A percentile compares a stretch with the other conserved stretches of the same genome.
These are phyloP conservation scores for Albophoma yamanashiensis DNA, from an alignment of 2,329 filamentous ascomycete genomes.

Conservation along the genomic window DNA sequence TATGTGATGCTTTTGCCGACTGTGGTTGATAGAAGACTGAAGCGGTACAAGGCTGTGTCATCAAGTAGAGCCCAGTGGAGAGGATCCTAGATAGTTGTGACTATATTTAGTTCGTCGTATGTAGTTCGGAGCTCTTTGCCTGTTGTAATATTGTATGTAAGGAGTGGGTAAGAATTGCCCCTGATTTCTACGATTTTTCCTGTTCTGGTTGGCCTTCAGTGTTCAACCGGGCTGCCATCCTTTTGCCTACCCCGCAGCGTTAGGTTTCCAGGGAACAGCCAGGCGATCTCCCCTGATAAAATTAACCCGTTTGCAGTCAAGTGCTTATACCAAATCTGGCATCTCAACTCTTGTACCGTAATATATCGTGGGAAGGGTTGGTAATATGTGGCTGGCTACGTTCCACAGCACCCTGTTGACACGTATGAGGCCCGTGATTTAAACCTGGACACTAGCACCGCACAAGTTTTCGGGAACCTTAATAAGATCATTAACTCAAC, in stretches of 20 bases:
- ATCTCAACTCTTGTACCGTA: neutral
- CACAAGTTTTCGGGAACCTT: neutral
- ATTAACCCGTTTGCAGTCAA: neutral
- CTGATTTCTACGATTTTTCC: no score
- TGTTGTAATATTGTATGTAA: no score
- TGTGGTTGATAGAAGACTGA: no score
- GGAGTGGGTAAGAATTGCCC: no score
- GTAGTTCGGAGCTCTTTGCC: no score
- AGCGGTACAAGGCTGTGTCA: no score
- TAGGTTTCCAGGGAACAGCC: neutral
- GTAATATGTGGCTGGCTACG: no score
- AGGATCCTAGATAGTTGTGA: no score
- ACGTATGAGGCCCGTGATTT: neutral
- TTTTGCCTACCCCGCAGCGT: neutral
- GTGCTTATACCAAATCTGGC: neutral
- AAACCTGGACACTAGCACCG: neutral
- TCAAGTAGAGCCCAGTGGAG: no score
- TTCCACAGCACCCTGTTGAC: neutral
- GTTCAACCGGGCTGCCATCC: neutral
- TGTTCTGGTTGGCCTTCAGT: neutral
- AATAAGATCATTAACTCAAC: no score
- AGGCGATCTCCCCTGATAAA: neutral
- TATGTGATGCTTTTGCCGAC: no score
- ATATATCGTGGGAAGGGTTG: neutral
- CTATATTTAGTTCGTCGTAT: no score